phyloP scores from a whole-genome alignment of 2,329 filamentous ascomycete species.

The Colletotrichum cuscutae region DNA sequence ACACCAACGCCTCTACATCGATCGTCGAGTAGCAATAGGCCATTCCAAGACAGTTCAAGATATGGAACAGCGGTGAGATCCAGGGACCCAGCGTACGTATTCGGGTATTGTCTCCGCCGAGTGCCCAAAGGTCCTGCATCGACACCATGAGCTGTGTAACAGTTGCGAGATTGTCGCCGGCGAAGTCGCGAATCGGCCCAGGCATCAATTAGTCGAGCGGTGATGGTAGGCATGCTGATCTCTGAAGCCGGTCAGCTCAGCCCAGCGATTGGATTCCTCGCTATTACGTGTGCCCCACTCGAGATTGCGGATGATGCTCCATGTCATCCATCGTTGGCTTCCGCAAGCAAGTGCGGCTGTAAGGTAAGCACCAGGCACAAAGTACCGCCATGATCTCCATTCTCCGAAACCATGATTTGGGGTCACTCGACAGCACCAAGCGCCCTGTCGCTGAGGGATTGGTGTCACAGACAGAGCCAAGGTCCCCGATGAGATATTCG shows the following conservation, averaged over 20 bases:
- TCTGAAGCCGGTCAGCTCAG: background rate
- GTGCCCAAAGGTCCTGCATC: background rate
- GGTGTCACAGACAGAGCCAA: background rate
- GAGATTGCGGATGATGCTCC: background rate
- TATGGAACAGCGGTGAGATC: conserved; percentile 29
- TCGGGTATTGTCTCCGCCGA: too few relatives aligned
- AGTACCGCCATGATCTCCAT: background rate
- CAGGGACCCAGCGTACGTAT: background rate
- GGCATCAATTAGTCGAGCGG: background rate
- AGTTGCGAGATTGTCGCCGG: background rate
- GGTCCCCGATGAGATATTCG: background rate
- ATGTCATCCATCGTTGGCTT: background rate
- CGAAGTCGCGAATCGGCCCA: background rate
- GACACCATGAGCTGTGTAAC: background rate
- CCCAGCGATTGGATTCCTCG: background rate
- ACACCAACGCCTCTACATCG: conserved; percentile 1
- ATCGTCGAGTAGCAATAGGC: conserved; percentile 4
- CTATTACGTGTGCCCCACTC: background rate
- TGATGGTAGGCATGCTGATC: conserved; percentile 13
- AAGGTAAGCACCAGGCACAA: background rate
- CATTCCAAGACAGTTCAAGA: conserved; percentile 19
- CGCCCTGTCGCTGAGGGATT: background rate
- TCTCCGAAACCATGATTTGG: background rate
- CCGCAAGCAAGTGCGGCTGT: background rate
- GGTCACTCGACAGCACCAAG: background rate